These are phyloP conservation scores for Lentinula guzmanii DNA, from an alignment of 768 basidiomycete genomes.

Conservation along the genomic window DNA sequence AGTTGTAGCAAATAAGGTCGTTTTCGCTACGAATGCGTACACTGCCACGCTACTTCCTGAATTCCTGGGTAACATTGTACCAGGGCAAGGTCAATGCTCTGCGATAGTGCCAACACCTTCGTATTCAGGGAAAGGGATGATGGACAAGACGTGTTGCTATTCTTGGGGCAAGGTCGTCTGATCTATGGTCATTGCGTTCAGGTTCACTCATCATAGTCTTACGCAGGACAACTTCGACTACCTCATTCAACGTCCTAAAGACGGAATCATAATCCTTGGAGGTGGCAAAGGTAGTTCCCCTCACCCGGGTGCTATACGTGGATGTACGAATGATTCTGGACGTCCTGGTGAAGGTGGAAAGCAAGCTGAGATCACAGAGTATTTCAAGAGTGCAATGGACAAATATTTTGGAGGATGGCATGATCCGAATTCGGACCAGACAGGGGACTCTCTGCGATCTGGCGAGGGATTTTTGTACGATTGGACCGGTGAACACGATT, in stretches of 20 bases:
- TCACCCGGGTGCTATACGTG: not conserved
- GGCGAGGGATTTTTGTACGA: constrained; percentile 12
- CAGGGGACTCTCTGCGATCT: not conserved
- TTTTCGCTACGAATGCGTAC: constrained; percentile 55
- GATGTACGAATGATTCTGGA: constrained; percentile 7
- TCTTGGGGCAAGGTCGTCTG: constrained; percentile 6
- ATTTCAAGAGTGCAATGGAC: constrained; percentile 13
- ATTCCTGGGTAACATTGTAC: constrained; percentile 20
- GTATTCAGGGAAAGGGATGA: constrained; percentile 12
- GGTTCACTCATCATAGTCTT: not conserved
- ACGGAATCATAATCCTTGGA: constrained; percentile 17
- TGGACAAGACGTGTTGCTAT: constrained; percentile 13
- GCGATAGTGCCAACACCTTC: constrained; percentile 15
- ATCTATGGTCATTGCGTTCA: not conserved
- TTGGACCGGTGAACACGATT: constrained; percentile 15
- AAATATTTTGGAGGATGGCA: constrained; percentile 17
- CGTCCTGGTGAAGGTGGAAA: constrained; percentile 13
- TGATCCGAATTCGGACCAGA: not conserved
- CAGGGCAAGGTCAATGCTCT: constrained; percentile 15
- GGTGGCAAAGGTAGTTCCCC: constrained; percentile 11
- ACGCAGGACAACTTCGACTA: constrained; percentile 12
- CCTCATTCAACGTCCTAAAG: constrained; percentile 15
- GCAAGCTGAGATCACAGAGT: constrained; percentile 16
- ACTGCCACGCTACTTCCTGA: constrained; percentile 38
- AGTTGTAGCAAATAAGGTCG: constrained; percentile 32